phyloP scores from a whole-genome alignment of 345 rosid genomes.

The Gossypium ekmanianum region DNA sequence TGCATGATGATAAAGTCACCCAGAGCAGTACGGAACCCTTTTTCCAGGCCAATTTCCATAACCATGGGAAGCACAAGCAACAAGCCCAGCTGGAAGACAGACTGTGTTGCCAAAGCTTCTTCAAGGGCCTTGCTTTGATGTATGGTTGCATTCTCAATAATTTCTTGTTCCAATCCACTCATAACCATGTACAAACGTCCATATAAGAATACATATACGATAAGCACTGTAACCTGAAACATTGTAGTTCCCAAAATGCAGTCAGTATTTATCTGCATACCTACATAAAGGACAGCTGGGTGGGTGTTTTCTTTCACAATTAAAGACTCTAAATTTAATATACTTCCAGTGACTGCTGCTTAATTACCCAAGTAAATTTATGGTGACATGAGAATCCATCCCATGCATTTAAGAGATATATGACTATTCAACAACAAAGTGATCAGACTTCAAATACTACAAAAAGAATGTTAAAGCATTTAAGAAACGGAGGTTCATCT shows the following conservation, averaged over 20 bases:
- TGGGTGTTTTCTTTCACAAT: no score
- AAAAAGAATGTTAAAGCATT: neutral
- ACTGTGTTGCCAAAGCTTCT: constrained; percentile 76
- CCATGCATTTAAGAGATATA: neutral
- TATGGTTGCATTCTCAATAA: constrained; percentile 49
- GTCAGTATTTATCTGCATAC: neutral
- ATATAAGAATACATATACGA: constrained; percentile 79
- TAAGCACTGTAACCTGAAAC: constrained; percentile 78
- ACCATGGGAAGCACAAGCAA: constrained; percentile 85
- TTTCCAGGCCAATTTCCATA: constrained; percentile 93
- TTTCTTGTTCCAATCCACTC: constrained; percentile 79
- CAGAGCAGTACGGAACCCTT: constrained; percentile 85
- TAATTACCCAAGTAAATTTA: neutral
- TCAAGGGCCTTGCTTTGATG: constrained; percentile 78
- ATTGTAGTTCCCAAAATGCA: constrained; percentile 14
- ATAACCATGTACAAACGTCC: constrained; percentile 87
- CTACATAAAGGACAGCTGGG: neutral
- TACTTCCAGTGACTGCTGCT: no score
- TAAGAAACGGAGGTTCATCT: neutral
- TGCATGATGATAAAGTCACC: constrained; percentile 95
- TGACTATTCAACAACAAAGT: neutral
- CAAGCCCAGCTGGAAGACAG: constrained; percentile 82
- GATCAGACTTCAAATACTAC: neutral
- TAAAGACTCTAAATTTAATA: no score
- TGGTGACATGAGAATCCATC: neutral